Evolutionary conservation across 2,329 filamentous ascomycete species (phyloP).

Genomic region (Ophiostoma australiae): DNA sequence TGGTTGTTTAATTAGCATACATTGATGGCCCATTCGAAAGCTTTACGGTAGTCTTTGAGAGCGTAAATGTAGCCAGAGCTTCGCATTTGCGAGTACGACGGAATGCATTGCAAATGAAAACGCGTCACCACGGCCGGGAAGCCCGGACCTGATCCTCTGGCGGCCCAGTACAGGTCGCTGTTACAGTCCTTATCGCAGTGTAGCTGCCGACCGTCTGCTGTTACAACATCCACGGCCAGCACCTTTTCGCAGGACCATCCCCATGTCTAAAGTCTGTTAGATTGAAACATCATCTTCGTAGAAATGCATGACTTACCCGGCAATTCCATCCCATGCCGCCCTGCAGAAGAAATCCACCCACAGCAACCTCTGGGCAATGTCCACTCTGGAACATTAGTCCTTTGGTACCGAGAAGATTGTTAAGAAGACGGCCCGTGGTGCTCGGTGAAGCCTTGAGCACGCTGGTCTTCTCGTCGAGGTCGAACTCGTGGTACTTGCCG

Average conservation of each 20-base stretch:
- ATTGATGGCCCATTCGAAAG: conserved; percentile 24
- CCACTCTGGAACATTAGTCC: conserved; percentile 49
- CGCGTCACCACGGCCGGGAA: conserved; percentile 50
- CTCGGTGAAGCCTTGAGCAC: conserved; percentile 43
- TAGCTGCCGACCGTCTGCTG: conserved; percentile 39
- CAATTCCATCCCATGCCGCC: conserved; percentile 57
- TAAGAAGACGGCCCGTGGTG: conserved; percentile 42
- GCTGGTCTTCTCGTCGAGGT: conserved; percentile 37
- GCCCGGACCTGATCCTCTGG: conserved; percentile 44
- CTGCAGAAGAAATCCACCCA: conserved; percentile 53
- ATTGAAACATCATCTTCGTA: not conserved
- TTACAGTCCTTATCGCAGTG: conserved; percentile 39
- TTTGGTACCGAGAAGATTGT: conserved; percentile 36
- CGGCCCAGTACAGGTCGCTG: conserved; percentile 46
- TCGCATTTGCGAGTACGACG: conserved; percentile 24
- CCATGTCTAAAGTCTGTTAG: conserved; percentile 39
- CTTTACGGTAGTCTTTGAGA: conserved; percentile 41
- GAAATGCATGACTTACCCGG: conserved; percentile 29
- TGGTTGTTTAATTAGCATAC: conserved; percentile 23
- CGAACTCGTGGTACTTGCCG: conserved; percentile 30
- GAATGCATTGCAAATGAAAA: conserved; percentile 44
- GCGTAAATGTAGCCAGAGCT: conserved; percentile 42
- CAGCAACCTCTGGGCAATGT: conserved; percentile 52
- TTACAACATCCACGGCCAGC: conserved; percentile 44
- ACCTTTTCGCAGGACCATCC: conserved; percentile 50